Conservation (phyloP, 2,329 filamentous ascomycete species). For the Sporothrix mexicana region DNA sequence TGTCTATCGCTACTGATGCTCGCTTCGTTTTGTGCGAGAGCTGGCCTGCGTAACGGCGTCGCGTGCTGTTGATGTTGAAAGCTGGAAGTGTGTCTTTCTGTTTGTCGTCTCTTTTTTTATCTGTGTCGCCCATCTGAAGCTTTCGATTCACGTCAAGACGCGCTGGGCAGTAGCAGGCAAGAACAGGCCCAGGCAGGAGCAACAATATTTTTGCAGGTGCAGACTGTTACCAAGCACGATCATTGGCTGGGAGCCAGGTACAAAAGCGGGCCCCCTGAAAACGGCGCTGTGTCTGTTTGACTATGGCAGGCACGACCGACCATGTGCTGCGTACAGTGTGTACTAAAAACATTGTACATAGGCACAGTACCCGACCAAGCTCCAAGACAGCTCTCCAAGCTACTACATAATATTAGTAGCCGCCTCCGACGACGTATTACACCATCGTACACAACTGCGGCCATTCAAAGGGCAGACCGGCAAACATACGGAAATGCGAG, state of each 20-base stretch:
- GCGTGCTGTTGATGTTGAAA: conserved; percentile 16
- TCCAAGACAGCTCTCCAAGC: conserved; percentile 10
- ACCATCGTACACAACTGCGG: neutral
- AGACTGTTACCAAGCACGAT: neutral
- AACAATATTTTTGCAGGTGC: conserved; percentile 32
- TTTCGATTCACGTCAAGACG: conserved; percentile 33
- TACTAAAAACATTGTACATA: neutral
- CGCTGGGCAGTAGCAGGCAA: conserved; percentile 23
- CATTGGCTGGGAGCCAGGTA: conserved; percentile 28
- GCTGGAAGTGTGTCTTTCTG: neutral
- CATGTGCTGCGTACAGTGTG: neutral
- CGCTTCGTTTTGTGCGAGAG: neutral
- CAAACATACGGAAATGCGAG: neutral
- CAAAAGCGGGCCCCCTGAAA: conserved; percentile 18
- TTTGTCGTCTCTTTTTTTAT: neutral
- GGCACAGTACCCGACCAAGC: neutral
- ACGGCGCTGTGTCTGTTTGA: neutral
- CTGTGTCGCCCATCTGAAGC: conserved; percentile 7
- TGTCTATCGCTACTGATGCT: neutral
- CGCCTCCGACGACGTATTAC: neutral
- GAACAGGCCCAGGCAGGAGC: conserved; percentile 25
- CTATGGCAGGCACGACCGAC: conserved; percentile 1
- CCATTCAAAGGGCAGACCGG: neutral
- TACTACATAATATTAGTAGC: neutral
- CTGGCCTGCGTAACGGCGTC: conserved; percentile 7